Evolutionary conservation across 352 stramenopile genomes (phyloP).

Genomic region (Phytophthora aleatoria): DNA sequence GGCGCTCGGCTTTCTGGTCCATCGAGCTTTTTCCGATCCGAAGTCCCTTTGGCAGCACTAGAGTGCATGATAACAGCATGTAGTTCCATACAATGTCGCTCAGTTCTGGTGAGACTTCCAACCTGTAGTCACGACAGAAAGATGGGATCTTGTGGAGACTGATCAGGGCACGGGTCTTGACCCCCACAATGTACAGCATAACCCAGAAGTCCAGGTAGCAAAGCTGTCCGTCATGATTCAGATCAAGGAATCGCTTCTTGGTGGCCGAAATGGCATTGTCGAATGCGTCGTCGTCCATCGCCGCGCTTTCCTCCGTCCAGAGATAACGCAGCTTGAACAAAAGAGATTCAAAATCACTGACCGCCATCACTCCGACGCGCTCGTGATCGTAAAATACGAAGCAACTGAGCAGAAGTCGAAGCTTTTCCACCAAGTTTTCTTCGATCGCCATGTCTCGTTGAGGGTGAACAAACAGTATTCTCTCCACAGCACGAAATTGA

Average conservation of each 20-base stretch:
- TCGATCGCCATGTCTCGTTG: slow-evolving; percentile 19
- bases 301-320: slow-evolving; percentile 51
- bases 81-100: slow-evolving; percentile 51
- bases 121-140: slow-evolving; percentile 77
- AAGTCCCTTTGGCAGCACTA: slow-evolving; percentile 64
- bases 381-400: slow-evolving; percentile 80
- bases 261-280: slow-evolving; percentile 56
- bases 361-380: slow-evolving; percentile 47
- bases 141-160: slow-evolving; percentile 72
- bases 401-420: slow-evolving; percentile 70
- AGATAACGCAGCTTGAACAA: slow-evolving; percentile 65
- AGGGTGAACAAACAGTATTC: slow-evolving; percentile 51
- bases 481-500: slow-evolving; percentile 56
- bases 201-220: slow-evolving; percentile 88
- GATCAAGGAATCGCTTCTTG: slow-evolving; percentile 55
- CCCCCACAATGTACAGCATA: slow-evolving; percentile 78
- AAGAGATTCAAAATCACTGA: slow-evolving; percentile 59
- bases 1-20: slow-evolving; percentile 40
- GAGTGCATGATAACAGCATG: slow-evolving; percentile 62
- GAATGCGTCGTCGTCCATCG: slow-evolving; percentile 38
- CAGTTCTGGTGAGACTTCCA: slow-evolving; percentile 67
- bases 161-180: slow-evolving; percentile 58
- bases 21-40: slow-evolving; percentile 56
- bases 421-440: slow-evolving; percentile 47
- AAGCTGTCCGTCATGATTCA: slow-evolving; percentile 59